A percentile compares a stretch with the other conserved stretches of the same genome.
Conservation (phyloP, 805 yeast genomes). For the Wickerhamiella allomyrinae region DNA sequence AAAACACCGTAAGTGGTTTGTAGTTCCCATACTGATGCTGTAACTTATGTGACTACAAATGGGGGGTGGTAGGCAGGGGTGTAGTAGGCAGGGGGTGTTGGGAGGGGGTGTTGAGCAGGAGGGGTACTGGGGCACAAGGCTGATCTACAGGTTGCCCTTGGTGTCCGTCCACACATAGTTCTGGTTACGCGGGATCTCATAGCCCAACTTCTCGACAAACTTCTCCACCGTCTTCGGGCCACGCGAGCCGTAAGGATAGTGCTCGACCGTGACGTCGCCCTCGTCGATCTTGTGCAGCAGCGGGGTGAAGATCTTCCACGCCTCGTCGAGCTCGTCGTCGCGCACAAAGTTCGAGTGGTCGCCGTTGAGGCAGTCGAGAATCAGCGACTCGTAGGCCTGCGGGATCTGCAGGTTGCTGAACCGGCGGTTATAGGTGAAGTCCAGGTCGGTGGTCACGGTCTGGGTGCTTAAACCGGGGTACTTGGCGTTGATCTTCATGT, state of each 20-base stretch:
- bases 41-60: no score
- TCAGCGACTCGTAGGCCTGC: constrained; percentile 92
- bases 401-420: constrained; percentile 88
- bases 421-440: constrained; percentile 68
- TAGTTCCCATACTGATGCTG: no score
- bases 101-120: no score
- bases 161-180: constrained; percentile 1
- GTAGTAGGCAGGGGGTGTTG: no score
- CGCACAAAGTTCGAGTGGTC: constrained; percentile 96
- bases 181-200: neutral
- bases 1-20: no score
- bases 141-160: neutral
- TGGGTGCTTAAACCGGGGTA: constrained; percentile 80
- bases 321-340: constrained; percentile 89
- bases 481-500: constrained; percentile 84
- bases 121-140: no score
- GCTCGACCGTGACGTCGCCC: constrained; percentile 39
- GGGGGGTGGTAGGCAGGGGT: no score
- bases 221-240: constrained; percentile 59
- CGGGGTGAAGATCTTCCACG: constrained; percentile 92
- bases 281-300: constrained; percentile 67
- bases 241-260: constrained; percentile 80
- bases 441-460: constrained; percentile 78
- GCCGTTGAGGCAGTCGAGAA: constrained; percentile 77
- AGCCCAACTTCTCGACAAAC: constrained; percentile 58